phyloP scores from a whole-genome alignment of 441 rosid genomes.

The Populus hybrid region DNA sequence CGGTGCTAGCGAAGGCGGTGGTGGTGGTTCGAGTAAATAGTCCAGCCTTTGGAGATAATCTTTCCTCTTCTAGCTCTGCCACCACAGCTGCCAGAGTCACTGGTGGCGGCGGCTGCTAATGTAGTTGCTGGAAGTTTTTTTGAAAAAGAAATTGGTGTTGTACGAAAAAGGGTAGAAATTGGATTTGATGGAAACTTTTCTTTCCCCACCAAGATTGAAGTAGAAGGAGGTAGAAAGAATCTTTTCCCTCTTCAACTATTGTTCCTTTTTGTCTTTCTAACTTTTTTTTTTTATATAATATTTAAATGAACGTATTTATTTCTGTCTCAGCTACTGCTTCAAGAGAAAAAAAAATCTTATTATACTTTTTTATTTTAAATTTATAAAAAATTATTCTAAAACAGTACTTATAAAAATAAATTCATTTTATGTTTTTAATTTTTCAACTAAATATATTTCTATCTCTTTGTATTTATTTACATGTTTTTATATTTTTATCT shows the following conservation, averaged over 20 bases:
- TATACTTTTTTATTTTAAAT: too few relatives aligned
- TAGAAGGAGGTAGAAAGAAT: conserved; percentile 7
- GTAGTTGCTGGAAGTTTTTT: background rate
- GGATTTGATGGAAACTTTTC: background rate
- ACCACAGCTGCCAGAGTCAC: conserved; percentile 16
- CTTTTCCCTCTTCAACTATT: background rate
- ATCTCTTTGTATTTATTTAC: too few relatives aligned
- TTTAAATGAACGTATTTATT: too few relatives aligned
- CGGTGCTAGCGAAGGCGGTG: conserved; percentile 9
- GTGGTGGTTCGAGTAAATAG: conserved; percentile 6
- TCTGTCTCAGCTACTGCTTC: too few relatives aligned
- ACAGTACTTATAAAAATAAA: too few relatives aligned
- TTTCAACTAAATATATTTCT: too few relatives aligned
- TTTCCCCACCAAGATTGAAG: background rate
- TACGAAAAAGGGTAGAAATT: background rate
- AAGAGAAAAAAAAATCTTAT: too few relatives aligned
- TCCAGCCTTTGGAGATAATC: conserved; percentile 12
- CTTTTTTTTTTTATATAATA: too few relatives aligned
- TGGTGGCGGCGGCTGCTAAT: conserved; percentile 22
- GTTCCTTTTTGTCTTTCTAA: background rate
- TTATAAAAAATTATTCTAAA: too few relatives aligned
- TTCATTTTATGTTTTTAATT: too few relatives aligned
- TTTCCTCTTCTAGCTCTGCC: conserved; percentile 21
- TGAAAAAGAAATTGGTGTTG: background rate
- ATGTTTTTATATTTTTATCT: too few relatives aligned